Percentiles rank a stretch among this genome's conserved stretches.
Conservation (phyloP, 805 yeast species). For the Scheffersomyces coipomensis region DNA sequence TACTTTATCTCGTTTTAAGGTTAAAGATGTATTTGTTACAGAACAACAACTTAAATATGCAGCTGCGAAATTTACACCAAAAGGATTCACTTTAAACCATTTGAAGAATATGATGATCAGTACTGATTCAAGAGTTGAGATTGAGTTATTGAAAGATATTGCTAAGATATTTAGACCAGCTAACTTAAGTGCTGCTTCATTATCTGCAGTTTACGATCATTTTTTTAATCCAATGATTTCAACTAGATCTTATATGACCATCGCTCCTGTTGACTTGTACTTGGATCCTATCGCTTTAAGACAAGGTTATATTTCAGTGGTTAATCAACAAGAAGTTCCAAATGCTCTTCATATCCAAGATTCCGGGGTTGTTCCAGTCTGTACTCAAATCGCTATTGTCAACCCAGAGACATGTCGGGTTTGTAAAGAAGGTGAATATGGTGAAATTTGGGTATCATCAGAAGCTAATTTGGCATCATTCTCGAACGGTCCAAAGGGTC, state of each 20-base stretch:
- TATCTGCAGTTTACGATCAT: slow-evolving; percentile 78
- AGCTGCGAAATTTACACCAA: slow-evolving; percentile 55
- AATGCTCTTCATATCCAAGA: slow-evolving; percentile 81
- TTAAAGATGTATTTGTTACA: slow-evolving; percentile 83
- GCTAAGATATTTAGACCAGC: slow-evolving; percentile 63
- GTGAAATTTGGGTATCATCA: slow-evolving; percentile 95
- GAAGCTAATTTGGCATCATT: slow-evolving; percentile 74
- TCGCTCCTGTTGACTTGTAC: slow-evolving; percentile 84
- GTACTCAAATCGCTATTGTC: slow-evolving; percentile 90
- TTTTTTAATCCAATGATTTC: slow-evolving; percentile 79
- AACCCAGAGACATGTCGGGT: slow-evolving; percentile 85
- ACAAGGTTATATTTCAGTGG: slow-evolving; percentile 82
- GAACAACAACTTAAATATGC: slow-evolving; percentile 82
- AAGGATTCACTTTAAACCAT: slow-evolving; percentile 57
- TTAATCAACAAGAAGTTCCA: slow-evolving; percentile 68
- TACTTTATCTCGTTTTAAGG: slow-evolving; percentile 70
- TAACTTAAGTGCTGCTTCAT: slow-evolving; percentile 62
- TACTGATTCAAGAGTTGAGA: slow-evolving; percentile 71
- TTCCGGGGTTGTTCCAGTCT: slow-evolving; percentile 93
- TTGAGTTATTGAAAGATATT: slow-evolving; percentile 54
- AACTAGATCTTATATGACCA: slow-evolving; percentile 81
- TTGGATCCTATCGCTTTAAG: slow-evolving; percentile 85
- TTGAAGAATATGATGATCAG: slow-evolving; percentile 84
- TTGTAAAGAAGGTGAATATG: slow-evolving; percentile 88
- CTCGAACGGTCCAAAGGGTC: slow-evolving; percentile 52